phyloP scores from a whole-genome alignment of 1,139 yeast species.

The Meyerozyma guilliermondii region DNA sequence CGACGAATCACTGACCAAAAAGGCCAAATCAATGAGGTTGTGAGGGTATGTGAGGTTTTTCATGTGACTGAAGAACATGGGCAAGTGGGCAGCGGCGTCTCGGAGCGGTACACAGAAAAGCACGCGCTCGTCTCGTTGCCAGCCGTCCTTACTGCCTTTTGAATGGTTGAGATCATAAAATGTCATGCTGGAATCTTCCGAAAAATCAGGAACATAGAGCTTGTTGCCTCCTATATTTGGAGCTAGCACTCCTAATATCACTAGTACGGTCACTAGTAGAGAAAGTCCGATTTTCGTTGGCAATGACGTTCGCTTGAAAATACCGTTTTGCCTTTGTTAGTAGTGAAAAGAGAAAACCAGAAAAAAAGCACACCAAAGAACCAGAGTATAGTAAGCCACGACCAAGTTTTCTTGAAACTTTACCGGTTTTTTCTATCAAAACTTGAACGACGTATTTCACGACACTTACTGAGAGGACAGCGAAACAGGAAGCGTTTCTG shows the following conservation, averaged over 20 bases:
- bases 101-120: slow-evolving; percentile 55
- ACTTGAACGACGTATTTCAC: too few species aligned
- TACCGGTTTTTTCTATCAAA: too few species aligned
- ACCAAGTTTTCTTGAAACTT: too few species aligned
- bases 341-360: not conserved
- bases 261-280: not conserved
- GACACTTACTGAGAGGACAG: not conserved
- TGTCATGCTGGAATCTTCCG: slow-evolving; percentile 19
- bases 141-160: slow-evolving; percentile 43
- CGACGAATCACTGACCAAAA: slow-evolving; percentile 52
- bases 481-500: not conserved
- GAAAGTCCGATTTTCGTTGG: not conserved
- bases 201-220: slow-evolving; percentile 3
- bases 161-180: slow-evolving; percentile 45
- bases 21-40: slow-evolving; percentile 51
- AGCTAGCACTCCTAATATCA: not conserved
- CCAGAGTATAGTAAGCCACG: too few species aligned
- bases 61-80: slow-evolving; percentile 59
- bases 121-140: slow-evolving; percentile 52
- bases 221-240: not conserved
- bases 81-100: slow-evolving; percentile 59
- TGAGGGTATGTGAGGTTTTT: slow-evolving; percentile 55
- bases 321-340: not conserved
- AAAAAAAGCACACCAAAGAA: not conserved
- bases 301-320: not conserved